Evolutionary conservation across 805 yeast genomes (phyloP).

Genomic region (Zygotorulaspora chibaensis): DNA sequence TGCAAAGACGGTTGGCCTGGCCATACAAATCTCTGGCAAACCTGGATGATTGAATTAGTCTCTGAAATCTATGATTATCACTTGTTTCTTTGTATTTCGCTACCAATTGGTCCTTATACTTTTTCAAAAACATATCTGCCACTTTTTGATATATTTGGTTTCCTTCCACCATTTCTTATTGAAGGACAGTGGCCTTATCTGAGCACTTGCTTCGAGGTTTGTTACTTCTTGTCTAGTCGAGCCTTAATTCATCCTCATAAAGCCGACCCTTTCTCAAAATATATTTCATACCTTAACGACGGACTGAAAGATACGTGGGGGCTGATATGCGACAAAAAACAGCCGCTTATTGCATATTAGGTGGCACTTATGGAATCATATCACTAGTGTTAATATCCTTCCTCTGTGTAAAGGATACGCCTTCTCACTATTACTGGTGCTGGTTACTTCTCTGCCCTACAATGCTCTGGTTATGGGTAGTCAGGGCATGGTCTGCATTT

Average conservation of each 20-base stretch:
- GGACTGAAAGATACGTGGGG: too few relatives aligned
- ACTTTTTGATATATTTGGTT: conserved; percentile 5
- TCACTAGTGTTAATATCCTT: conserved; percentile 12
- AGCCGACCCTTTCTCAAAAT: too few relatives aligned
- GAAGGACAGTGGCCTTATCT: conserved; percentile 2
- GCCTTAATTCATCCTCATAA: background rate
- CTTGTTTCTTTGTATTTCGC: conserved; percentile 17
- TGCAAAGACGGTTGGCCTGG: conserved; percentile 22
- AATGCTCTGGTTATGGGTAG: conserved; percentile 34
- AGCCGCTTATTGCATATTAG: conserved; percentile 16
- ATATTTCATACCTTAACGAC: too few relatives aligned
- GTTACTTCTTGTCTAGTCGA: background rate
- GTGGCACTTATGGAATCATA: conserved; percentile 20
- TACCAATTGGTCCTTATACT: conserved; percentile 21
- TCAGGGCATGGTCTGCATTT: conserved; percentile 34
- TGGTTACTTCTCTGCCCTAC: conserved; percentile 28
- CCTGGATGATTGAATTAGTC: conserved; percentile 17
- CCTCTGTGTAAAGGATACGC: conserved; percentile 10
- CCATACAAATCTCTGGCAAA: conserved; percentile 27
- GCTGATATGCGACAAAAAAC: conserved; percentile 18
- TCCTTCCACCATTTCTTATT: background rate
- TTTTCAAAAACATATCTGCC: conserved; percentile 22
- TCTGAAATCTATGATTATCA: conserved; percentile 16
- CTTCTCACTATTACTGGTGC: conserved; percentile 28
- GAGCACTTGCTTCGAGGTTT: background rate